Base-by-base conservation (phyloP, 2,329 filamentous ascomycete species). In the Podosphaera aphanis region DNA sequence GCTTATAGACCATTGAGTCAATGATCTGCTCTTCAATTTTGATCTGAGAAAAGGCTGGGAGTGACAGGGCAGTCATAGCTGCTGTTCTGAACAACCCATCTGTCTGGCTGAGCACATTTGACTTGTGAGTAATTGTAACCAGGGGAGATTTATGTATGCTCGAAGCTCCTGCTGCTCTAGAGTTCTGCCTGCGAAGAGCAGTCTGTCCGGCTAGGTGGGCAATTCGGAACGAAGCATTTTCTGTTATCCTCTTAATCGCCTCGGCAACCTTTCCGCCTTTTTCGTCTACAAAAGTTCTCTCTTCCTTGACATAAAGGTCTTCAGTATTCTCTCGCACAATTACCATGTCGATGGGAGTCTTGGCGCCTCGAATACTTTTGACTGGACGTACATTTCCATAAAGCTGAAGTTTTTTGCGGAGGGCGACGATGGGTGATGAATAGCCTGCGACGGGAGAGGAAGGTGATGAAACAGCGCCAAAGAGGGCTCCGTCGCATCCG, bases 301-400 rank as follows among this genome's bases (percentile, higher is more conserved):
- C 90, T 63, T 95, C 82, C 45, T 95, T 95, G 56, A 98, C 88
- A 49, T 63, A 63, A 36, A 98, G 73, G 62, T 98, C 90, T 67
- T 98, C 90, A 27, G 90, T 98, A 69, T 98, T 98, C 66, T 98
- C 90, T 53, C 90, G 83, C 46, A 95, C 90, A 57, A 95, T 98
- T 58, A 98, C 90, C 62, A 98, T 79, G 66, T 98, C 90, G 48
- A 58, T 57, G 51, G 81, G 79, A 57, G 69, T 71, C 40, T 64
- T 55, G 46, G 74, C 71, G 29, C 74, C 79, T 50, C 68, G 59
- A 51, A 83, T 74, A 40, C 80, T 81, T 69, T 94, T 94, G 62
- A 95, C 90, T 46, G 88, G 88, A 33, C 90, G 82, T 44, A 98
- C 86, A 62, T 98, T 98, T 66, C 90, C 90, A 65, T 93, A 98